Evolutionary conservation across 495 filamentous ascomycete genomes (phyloP).

Genomic region (Penicillium longicatenatum): DNA sequence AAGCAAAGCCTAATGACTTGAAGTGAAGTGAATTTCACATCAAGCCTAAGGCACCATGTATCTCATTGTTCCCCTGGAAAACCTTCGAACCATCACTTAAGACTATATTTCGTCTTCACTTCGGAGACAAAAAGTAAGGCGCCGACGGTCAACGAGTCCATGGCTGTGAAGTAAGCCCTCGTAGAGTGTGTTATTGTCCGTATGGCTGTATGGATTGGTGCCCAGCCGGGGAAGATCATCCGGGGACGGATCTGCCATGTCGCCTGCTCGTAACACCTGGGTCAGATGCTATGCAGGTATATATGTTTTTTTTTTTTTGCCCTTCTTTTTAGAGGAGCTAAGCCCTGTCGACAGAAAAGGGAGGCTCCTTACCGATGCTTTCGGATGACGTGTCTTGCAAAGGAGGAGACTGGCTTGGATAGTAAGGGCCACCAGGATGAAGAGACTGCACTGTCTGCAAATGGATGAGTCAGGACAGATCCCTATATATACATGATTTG

Average conservation of each 20-base stretch:
- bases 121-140: constrained; percentile 24
- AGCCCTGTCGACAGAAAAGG: constrained; percentile 10
- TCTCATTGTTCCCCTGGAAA: too few relatives aligned
- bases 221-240: constrained; percentile 18
- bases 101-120: constrained; percentile 11
- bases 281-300: constrained; percentile 22
- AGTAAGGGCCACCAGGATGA: constrained; percentile 53
- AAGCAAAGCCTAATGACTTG: not conserved
- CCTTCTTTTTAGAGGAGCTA: constrained; percentile 9
- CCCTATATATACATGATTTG: constrained; percentile 23
- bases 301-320: too few relatives aligned
- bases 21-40: not conserved
- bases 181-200: constrained; percentile 27
- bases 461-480: constrained; percentile 41
- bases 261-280: constrained; percentile 12
- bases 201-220: constrained; percentile 13
- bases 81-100: not conserved
- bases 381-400: constrained; percentile 10
- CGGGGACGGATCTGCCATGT: constrained; percentile 5
- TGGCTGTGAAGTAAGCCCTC: constrained; percentile 26
- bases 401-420: constrained; percentile 36
- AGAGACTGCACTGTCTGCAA: constrained; percentile 48
- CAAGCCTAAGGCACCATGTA: not conserved
- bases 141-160: constrained; percentile 23
- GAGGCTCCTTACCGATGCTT: constrained; percentile 25